These are phyloP conservation scores for Bombardia bombarda DNA, from an alignment of 495 filamentous ascomycete species.

Conservation along the genomic window DNA sequence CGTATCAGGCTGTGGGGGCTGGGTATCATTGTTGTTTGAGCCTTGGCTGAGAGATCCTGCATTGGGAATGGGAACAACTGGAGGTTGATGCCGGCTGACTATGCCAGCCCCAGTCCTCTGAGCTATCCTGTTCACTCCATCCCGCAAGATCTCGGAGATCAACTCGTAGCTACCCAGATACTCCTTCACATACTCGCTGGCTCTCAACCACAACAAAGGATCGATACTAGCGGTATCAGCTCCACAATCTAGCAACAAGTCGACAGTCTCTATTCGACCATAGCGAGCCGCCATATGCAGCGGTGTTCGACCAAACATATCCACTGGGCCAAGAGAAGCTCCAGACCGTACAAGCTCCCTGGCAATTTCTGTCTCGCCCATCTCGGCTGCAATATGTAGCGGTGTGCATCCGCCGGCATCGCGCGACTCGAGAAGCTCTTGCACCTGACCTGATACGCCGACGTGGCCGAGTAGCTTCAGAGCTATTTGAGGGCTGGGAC, in stretches of 20 bases:
- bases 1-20: too few relatives aligned
- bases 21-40: too few relatives aligned
- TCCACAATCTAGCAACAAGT: constrained; percentile 5
- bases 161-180: constrained; percentile 1
- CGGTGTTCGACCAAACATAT: constrained; percentile 2
- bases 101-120: too few relatives aligned
- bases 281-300: constrained; percentile 7
- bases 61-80: too few relatives aligned
- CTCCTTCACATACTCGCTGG: not conserved
- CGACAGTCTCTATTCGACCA: constrained; percentile 2
- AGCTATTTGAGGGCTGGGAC: constrained; percentile 3
- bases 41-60: too few relatives aligned
- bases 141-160: not conserved
- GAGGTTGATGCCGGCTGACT: too few relatives aligned
- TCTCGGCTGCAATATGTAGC: constrained; percentile 7
- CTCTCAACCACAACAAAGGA: not conserved
- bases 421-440: constrained; percentile 1
- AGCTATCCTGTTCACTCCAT: not conserved
- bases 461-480: not conserved
- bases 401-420: constrained; percentile 2
- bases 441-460: not conserved
- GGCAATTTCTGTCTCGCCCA: constrained; percentile 5
- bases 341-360: constrained; percentile 1
- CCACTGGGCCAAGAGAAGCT: not conserved
- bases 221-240: constrained; percentile 1